Percentiles rank a stretch among this genome's conserved stretches.
phyloP scores from a whole-genome alignment of 2,329 filamentous ascomycete genomes.

The Geoglossum cookeanum region DNA sequence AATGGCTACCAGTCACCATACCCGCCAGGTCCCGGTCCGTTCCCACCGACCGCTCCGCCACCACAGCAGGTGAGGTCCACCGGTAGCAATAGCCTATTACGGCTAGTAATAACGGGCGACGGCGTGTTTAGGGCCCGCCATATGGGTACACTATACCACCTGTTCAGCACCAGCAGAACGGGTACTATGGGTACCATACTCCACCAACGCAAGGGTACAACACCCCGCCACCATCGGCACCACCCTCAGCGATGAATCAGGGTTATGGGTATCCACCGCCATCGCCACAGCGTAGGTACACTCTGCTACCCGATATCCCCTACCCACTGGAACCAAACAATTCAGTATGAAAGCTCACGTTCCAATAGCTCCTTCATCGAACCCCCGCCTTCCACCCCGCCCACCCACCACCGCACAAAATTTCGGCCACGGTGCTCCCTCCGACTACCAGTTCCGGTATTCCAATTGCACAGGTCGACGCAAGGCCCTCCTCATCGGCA shows the following conservation, averaged over 20 bases:
- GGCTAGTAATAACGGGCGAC: too few relatives aligned
- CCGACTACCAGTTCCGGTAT: slow-evolving; percentile 71
- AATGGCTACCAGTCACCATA: background rate
- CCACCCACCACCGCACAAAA: slow-evolving; percentile 48
- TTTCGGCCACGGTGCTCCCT: slow-evolving; percentile 65
- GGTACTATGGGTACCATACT: background rate
- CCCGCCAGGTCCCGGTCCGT: background rate
- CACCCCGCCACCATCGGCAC: background rate
- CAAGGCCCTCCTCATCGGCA: slow-evolving; percentile 81
- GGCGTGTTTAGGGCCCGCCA: background rate
- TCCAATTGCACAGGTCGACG: slow-evolving; percentile 74
- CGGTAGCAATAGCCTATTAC: too few relatives aligned
- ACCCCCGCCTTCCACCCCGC: slow-evolving; percentile 32
- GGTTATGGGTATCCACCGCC: background rate
- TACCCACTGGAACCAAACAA: background rate
- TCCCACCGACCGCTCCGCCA: background rate
- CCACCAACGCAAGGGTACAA: background rate
- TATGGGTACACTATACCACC: background rate
- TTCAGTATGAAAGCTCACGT: background rate
- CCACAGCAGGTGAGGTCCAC: background rate
- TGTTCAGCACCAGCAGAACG: background rate
- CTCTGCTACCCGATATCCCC: background rate
- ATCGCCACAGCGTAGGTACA: background rate
- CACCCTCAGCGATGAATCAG: background rate
- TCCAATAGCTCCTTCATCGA: background rate